These are phyloP conservation scores for Monosporascus sp. DNA, from an alignment of 2,329 filamentous ascomycete genomes.

Conservation along the genomic window DNA sequence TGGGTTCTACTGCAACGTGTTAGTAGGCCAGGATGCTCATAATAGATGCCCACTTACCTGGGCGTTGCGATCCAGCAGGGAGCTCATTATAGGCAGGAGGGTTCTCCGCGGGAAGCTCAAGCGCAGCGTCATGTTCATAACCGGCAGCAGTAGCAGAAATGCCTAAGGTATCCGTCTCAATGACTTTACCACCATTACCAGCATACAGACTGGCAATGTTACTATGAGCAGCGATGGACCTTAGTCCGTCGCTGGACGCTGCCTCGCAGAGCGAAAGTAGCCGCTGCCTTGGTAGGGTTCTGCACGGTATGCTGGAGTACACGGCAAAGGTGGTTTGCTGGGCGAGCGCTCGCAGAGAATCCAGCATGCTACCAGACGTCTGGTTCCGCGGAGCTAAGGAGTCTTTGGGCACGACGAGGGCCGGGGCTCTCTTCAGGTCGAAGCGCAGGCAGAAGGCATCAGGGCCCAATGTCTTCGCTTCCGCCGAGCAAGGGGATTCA, in stretches of 20 bases:
- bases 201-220: conserved; percentile 8
- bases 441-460: conserved; percentile 9
- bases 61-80: conserved; percentile 3
- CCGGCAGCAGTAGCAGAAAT: not conserved
- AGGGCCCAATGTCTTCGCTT: conserved; percentile 6
- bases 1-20: not conserved
- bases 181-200: conserved; percentile 6
- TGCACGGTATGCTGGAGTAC: conserved; percentile 8
- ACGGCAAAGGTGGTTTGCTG: conserved; percentile 8
- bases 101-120: conserved; percentile 5
- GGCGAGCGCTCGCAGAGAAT: conserved; percentile 7
- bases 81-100: conserved; percentile 12
- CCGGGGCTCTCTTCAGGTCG: conserved; percentile 7
- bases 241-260: conserved; percentile 7
- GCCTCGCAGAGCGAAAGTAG: conserved; percentile 8
- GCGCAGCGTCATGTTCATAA: conserved; percentile 1
- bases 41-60: conserved; percentile 4
- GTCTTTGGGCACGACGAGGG: conserved; percentile 8
- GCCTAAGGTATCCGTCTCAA: conserved; percentile 7
- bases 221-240: conserved; percentile 7
- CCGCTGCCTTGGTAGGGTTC: conserved; percentile 6
- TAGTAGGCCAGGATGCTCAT: not conserved
- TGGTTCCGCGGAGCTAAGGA: conserved; percentile 10
- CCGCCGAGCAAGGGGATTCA: conserved; percentile 5
- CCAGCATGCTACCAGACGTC: conserved; percentile 7